phyloP scores from a whole-genome alignment of 2,329 filamentous ascomycete genomes.

The Fusarium papillatum region DNA sequence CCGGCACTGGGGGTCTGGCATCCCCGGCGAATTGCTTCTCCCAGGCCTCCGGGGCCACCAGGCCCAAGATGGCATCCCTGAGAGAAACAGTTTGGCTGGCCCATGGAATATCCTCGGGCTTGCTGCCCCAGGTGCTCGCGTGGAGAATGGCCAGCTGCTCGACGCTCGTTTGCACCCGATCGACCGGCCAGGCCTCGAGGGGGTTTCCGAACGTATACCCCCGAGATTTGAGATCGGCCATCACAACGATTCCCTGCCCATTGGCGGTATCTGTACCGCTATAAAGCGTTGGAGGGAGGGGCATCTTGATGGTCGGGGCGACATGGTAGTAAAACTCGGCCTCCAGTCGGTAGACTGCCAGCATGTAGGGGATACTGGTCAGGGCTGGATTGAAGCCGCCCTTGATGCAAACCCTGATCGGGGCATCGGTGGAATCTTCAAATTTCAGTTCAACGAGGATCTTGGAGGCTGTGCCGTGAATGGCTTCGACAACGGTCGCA shows the following conservation, averaged over 20 bases:
- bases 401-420: slow-evolving; percentile 4
- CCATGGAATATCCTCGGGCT: slow-evolving; percentile 1
- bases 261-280: neutral
- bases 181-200: slow-evolving; percentile 1
- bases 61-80: slow-evolving; percentile 6
- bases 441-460: neutral
- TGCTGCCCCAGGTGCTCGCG: slow-evolving; percentile 17
- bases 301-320: neutral
- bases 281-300: neutral
- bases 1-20: slow-evolving; percentile 7
- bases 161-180: slow-evolving; percentile 2
- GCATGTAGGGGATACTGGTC: neutral
- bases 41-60: neutral
- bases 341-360: slow-evolving; percentile 1
- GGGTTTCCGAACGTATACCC: slow-evolving; percentile 21
- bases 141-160: slow-evolving; percentile 22
- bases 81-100: neutral
- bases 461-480: slow-evolving; percentile 26
- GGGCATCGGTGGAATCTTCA: neutral
- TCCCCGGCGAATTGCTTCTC: slow-evolving; percentile 8
- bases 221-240: slow-evolving; percentile 15
- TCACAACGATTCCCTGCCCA: slow-evolving; percentile 21
- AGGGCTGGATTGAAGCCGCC: slow-evolving; percentile 13
- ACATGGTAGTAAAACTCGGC: slow-evolving; percentile 8
- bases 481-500: neutral